These are phyloP conservation scores for Aureobasidium sp. DNA, from an alignment of 2,329 filamentous ascomycete species.

Conservation along the genomic window DNA sequence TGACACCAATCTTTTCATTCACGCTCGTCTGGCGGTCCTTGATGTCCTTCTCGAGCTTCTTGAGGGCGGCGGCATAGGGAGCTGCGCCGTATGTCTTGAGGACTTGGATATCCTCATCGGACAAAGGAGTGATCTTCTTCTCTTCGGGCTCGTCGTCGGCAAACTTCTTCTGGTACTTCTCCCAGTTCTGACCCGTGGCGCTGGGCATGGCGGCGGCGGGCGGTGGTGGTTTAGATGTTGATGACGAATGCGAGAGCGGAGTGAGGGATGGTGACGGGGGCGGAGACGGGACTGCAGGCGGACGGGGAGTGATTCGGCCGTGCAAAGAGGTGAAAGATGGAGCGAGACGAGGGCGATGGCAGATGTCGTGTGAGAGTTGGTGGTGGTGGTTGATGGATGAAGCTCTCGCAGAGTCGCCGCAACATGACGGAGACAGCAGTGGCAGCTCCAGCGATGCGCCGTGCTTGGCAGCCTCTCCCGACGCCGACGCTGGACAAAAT, in stretches of 20 bases:
- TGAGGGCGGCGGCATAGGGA: conserved; percentile 85
- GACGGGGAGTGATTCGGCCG: background rate
- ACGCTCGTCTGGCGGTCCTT: conserved; percentile 98
- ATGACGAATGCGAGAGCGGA: conserved; percentile 11
- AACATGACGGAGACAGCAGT: background rate
- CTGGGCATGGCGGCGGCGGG: conserved; percentile 63
- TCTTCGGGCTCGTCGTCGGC: conserved; percentile 95
- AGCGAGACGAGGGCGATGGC: background rate
- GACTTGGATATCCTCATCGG: conserved; percentile 98
- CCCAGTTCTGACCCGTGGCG: conserved; percentile 90
- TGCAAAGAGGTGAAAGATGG: background rate
- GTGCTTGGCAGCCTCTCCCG: background rate
- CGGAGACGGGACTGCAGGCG: background rate
- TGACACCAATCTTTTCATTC: conserved; percentile 94
- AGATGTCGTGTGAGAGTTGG: background rate
- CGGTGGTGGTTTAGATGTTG: conserved; percentile 23
- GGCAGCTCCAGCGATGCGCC: background rate
- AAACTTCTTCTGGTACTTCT: conserved; percentile 97
- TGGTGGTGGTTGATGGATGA: background rate
- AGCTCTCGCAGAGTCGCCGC: background rate
- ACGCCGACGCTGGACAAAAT: conserved; percentile 9
- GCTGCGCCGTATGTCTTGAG: conserved; percentile 95
- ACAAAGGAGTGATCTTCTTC: conserved; percentile 98
- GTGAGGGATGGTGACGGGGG: background rate
- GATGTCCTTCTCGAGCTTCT: conserved; percentile 98